Conservation (phyloP, 257 asterid genomes). For the Fraxinus pennsylvanica region DNA sequence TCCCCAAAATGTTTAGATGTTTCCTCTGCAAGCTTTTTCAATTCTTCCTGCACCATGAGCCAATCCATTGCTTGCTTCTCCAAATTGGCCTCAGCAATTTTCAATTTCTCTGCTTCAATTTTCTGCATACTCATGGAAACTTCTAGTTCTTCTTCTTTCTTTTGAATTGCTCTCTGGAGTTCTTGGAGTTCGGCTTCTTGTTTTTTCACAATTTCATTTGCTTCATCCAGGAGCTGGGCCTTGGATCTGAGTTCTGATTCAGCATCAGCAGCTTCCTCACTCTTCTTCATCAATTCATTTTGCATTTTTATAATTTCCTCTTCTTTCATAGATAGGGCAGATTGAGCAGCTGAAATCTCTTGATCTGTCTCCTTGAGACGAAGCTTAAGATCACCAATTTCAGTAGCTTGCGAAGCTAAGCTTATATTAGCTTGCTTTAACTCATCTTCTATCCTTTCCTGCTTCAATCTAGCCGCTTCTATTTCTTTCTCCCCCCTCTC, state of each 20-base stretch:
- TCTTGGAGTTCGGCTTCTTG: constrained; percentile 72
- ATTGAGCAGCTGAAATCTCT: constrained; percentile 51
- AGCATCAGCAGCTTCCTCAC: constrained; percentile 53
- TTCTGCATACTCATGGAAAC: constrained; percentile 38
- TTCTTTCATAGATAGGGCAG: constrained; percentile 51
- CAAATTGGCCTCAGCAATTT: constrained; percentile 56
- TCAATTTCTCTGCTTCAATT: constrained; percentile 55
- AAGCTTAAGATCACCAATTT: constrained; percentile 62
- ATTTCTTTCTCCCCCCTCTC: constrained; percentile 55
- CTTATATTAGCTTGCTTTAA: constrained; percentile 51
- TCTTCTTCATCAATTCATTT: constrained; percentile 51
- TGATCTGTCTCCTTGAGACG: constrained; percentile 54
- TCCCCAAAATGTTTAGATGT: constrained; percentile 52
- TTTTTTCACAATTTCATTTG: constrained; percentile 56
- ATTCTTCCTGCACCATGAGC: constrained; percentile 65
- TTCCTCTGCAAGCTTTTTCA: constrained; percentile 61
- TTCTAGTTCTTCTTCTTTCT: constrained; percentile 64
- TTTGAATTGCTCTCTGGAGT: constrained; percentile 51
- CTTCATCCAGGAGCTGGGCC: constrained; percentile 58
- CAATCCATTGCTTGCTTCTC: constrained; percentile 78
- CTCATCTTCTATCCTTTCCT: constrained; percentile 71
- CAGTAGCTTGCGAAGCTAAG: constrained; percentile 65
- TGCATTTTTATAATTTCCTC: constrained; percentile 60
- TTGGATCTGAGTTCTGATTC: constrained; percentile 63
- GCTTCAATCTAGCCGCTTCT: constrained; percentile 49